Conservation (phyloP, 1,284 basidiomycete genomes). For the Sparassis latifolia region DNA sequence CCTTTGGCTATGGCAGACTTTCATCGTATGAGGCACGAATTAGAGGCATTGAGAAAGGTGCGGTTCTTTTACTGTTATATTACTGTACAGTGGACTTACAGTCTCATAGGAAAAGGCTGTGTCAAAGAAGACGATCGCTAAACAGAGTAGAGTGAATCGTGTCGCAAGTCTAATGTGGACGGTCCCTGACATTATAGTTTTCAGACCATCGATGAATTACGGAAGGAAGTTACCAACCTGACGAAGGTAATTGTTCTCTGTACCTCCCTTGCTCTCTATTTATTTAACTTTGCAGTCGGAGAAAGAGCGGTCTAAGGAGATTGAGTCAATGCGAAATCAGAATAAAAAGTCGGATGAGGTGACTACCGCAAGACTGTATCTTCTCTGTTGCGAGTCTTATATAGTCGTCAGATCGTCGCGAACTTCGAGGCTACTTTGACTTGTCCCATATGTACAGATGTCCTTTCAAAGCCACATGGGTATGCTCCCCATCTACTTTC, state of each 20-base stretch:
- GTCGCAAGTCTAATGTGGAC: too few species aligned
- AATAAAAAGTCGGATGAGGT: slow-evolving; percentile 53
- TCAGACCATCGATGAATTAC: slow-evolving; percentile 45
- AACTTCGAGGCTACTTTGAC: slow-evolving; percentile 51
- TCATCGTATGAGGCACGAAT: slow-evolving; percentile 31
- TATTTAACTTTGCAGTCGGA: slow-evolving; percentile 32
- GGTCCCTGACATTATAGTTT: slow-evolving; percentile 1
- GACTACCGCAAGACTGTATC: slow-evolving; percentile 6
- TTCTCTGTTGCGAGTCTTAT: not conserved
- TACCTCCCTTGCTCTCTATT: not conserved
- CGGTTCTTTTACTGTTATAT: not conserved
- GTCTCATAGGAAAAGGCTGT: slow-evolving; percentile 33
- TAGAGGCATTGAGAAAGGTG: slow-evolving; percentile 45
- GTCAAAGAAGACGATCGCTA: slow-evolving; percentile 45
- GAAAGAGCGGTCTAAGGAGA: slow-evolving; percentile 40
- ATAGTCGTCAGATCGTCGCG: slow-evolving; percentile 38
- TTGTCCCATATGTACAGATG: slow-evolving; percentile 73
- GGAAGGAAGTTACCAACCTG: slow-evolving; percentile 30
- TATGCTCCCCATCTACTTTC: slow-evolving; percentile 26
- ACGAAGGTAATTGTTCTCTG: slow-evolving; percentile 24
- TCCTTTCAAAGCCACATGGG: slow-evolving; percentile 57
- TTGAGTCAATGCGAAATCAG: slow-evolving; percentile 41
- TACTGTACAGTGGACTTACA: too few species aligned
- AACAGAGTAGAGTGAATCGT: slow-evolving; percentile 47
- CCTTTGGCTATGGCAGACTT: slow-evolving; percentile 37